Evolutionary conservation across 2,329 filamentous ascomycete genomes (phyloP), one percentile per base, ranked within the genome.

Genomic region (Sarocladium strictum): DNA sequence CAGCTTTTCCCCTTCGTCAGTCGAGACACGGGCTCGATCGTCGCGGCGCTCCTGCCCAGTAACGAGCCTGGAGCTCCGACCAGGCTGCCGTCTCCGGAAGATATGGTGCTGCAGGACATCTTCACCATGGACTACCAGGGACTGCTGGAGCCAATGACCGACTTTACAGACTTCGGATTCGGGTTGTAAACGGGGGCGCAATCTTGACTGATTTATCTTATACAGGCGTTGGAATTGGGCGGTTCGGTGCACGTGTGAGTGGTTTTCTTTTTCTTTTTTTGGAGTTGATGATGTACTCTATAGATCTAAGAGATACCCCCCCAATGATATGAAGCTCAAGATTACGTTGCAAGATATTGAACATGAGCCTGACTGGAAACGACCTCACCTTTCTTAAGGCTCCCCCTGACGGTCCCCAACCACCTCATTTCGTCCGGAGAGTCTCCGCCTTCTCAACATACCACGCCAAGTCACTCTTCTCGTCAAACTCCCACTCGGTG

Each of bases 81-180:
- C 7, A 47, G 43, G n/a, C n/a, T 47, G 43, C 43, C 43, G n/a
- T 47, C 43, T 26, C 43, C 43, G 23, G 43, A 47, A n/a, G 43
- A 47, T n/a, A 47, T 47, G 43, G 15, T 47, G 27, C 24, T 47
- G 43, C 43, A 47, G 23, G 43, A 47, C 43, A 47, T 47, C 10
- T 47, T 47, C 23, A 47, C 43, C 23, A 47, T 47, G 43, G 43
- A 47, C 14, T 47, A 47, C 43, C 43, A 47, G n/a, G 43, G 43
- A 3, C 23, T 47, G 7, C 24, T 47, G 24, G 43, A 47, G 24
- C 43, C 43, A 27, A 47, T 47, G 12, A 47, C 43, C 9, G 24
- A 47, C 43, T 47, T 47, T 27, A 47, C 43, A 7, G 43, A 47
- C 21, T 47, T 47, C n/a, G 43, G 43, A 12, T 47, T 47, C n/a